A percentile compares a stretch with the other conserved stretches of the same genome.
These are phyloP conservation scores for Scleroderma citrinum DNA, from an alignment of 768 basidiomycete genomes.

Conservation along the genomic window DNA sequence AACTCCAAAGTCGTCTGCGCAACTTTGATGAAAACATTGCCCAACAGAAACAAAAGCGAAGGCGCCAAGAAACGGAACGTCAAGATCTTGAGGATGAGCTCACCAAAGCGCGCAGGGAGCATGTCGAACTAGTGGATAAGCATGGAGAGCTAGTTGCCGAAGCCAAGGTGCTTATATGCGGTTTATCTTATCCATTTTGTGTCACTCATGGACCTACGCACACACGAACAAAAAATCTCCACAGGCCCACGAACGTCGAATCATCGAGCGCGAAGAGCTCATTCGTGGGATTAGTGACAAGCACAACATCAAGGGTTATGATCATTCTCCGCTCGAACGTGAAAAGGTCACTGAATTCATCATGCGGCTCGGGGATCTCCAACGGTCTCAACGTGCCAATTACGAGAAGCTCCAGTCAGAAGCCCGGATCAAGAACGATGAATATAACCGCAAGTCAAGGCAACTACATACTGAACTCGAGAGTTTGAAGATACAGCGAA, in stretches of 20 bases:
- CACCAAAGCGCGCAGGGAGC: constrained; percentile 39
- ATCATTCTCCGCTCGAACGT: constrained; percentile 60
- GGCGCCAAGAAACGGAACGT: constrained; percentile 42
- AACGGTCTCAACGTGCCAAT: constrained; percentile 54
- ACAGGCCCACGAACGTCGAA: constrained; percentile 69
- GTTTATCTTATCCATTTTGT: too few species aligned
- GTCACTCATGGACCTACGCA: too few species aligned
- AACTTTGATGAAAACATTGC: constrained; percentile 57
- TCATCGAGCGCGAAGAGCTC: constrained; percentile 64
- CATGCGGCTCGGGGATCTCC: constrained; percentile 55
- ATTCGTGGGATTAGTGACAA: constrained; percentile 66
- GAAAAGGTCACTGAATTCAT: constrained; percentile 72
- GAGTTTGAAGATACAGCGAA: constrained; percentile 47
- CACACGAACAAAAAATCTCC: too few species aligned
- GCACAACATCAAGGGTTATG: constrained; percentile 70
- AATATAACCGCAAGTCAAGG: constrained; percentile 55
- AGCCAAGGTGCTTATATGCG: constrained; percentile 46
- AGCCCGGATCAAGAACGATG: constrained; percentile 49
- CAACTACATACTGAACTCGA: constrained; percentile 52
- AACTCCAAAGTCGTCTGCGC: constrained; percentile 50
- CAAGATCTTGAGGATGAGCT: constrained; percentile 63
- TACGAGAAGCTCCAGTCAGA: constrained; percentile 68
- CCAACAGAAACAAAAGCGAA: constrained; percentile 43
- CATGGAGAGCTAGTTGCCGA: constrained; percentile 71
- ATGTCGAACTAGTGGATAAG: constrained; percentile 50